Conservation (phyloP, 768 basidiomycete genomes). For the Melanogaster broomeanus region DNA sequence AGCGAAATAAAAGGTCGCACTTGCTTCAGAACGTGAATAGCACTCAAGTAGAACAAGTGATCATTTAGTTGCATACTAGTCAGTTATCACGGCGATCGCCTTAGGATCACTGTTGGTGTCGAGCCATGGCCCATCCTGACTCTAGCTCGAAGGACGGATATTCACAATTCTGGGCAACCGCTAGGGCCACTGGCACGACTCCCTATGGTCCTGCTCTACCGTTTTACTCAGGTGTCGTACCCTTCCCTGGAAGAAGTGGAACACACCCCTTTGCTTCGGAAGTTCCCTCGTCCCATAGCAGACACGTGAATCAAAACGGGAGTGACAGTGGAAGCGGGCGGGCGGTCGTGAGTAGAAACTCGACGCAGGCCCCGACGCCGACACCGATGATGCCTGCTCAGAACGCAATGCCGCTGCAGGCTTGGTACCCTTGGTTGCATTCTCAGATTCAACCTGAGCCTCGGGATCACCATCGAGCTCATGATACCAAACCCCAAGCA, state of each 20-base stretch:
- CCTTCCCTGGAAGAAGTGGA: not conserved
- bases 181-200: not conserved
- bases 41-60: too few relatives aligned
- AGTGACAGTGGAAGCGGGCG: not conserved
- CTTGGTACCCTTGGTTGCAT: not conserved
- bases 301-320: not conserved
- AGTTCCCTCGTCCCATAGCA: not conserved
- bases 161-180: too few relatives aligned
- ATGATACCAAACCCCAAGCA: not conserved
- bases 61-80: too few relatives aligned
- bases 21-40: too few relatives aligned
- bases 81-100: too few relatives aligned
- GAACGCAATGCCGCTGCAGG: not conserved
- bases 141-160: too few relatives aligned
- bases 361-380: not conserved
- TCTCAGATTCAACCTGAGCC: not conserved
- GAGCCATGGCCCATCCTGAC: conserved; percentile 1
- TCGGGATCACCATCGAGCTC: conserved; percentile 1
- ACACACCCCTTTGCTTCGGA: not conserved
- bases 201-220: not conserved
- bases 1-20: too few relatives aligned
- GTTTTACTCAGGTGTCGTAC: not conserved
- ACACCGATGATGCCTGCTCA: not conserved
- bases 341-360: not conserved
- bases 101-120: not conserved